phyloP scores from a whole-genome alignment of 140 eudicot genomes.

The Senecio squalidus region DNA sequence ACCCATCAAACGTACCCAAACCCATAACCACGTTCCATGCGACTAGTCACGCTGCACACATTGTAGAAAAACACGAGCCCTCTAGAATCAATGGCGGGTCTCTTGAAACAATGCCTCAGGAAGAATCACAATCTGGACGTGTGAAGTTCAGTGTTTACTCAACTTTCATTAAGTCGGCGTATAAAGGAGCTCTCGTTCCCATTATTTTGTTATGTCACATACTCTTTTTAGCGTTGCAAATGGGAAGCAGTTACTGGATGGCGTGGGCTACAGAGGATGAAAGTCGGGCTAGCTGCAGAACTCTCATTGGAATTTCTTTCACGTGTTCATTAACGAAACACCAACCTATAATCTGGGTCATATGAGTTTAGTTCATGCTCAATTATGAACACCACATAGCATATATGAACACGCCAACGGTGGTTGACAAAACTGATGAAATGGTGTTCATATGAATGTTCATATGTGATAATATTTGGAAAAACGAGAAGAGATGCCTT shows the following conservation, averaged over 20 bases:
- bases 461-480: too few species aligned
- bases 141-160: constrained; percentile 69
- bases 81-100: constrained; percentile 16
- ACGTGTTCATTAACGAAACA: constrained; percentile 35
- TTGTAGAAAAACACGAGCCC: constrained; percentile 30
- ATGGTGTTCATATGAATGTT: too few species aligned
- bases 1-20: constrained; percentile 27
- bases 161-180: constrained; percentile 55
- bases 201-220: constrained; percentile 60
- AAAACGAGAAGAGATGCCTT: too few species aligned
- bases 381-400: too few species aligned
- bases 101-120: constrained; percentile 34
- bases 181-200: constrained; percentile 79
- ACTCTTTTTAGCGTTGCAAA: constrained; percentile 65
- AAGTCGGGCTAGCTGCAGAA: constrained; percentile 35
- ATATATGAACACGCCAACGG: too few species aligned
- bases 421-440: too few species aligned
- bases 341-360: too few species aligned
- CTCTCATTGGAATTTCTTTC: constrained; percentile 46
- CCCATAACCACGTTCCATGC: constrained; percentile 11
- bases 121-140: constrained; percentile 64
- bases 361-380: too few species aligned
- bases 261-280: constrained; percentile 78
- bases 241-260: constrained; percentile 89
- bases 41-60: constrained; percentile 22